Percentiles rank a stretch among this genome's conserved stretches.
Conservation (phyloP, 2,329 filamentous ascomycete genomes). For the Hymenoscyphus infarciens region DNA sequence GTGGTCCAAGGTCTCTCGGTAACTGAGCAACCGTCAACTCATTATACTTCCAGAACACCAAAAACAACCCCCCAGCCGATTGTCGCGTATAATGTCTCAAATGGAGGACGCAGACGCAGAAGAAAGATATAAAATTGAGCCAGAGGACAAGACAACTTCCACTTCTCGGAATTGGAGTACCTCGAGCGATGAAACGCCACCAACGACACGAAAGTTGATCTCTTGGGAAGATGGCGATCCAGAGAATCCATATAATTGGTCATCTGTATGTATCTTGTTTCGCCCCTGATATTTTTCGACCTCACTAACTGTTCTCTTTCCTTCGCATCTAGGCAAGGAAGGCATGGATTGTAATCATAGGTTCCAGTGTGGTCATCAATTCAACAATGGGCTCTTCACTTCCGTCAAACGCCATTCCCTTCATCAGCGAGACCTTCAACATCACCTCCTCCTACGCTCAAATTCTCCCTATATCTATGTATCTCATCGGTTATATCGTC, state of each 20-base stretch:
- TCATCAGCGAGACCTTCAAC: conserved; percentile 55
- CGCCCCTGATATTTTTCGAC: background rate
- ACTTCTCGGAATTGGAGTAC: conserved; percentile 26
- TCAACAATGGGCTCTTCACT: conserved; percentile 64
- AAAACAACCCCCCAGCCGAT: conserved; percentile 6
- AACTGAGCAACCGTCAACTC: background rate
- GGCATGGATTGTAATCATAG: conserved; percentile 48
- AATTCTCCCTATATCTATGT: conserved; percentile 59
- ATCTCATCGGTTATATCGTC: conserved; percentile 58
- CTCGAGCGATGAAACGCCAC: conserved; percentile 18
- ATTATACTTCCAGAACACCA: conserved; percentile 14
- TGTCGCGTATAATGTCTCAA: conserved; percentile 26
- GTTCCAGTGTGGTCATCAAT: conserved; percentile 61
- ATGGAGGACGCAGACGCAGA: conserved; percentile 43
- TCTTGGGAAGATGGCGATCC: conserved; percentile 31
- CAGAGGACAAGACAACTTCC: conserved; percentile 37
- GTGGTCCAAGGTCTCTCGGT: conserved; percentile 3
- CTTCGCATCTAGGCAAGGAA: conserved; percentile 47
- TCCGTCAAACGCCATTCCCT: conserved; percentile 59
- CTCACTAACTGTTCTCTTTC: background rate
- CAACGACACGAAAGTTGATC: conserved; percentile 25
- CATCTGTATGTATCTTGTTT: conserved; percentile 20
- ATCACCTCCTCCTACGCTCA: conserved; percentile 42
- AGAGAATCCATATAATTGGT: conserved; percentile 35
- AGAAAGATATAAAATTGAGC: conserved; percentile 41